Evolutionary conservation across 202 grass and related monocot genomes (phyloP), one percentile per base, ranked within the genome.

Genomic region (Eragrostis tef): DNA sequence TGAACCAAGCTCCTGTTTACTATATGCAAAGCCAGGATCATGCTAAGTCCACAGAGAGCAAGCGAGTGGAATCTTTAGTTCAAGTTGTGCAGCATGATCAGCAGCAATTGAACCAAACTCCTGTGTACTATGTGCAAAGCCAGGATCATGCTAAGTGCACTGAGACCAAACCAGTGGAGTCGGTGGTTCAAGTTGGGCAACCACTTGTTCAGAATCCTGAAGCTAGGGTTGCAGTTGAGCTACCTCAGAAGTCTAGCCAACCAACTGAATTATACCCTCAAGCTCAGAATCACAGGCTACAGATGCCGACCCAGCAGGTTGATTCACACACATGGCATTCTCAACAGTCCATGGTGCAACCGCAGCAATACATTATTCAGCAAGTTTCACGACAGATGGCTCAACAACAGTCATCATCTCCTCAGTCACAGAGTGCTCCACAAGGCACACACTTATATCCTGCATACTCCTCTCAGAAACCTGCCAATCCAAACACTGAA

Each of bases 391-490:
- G 57, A 25, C 92, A 94, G n/a, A 82, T 88, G 10, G 82, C 78
- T 63, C 86, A 90, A 75, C 92, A 82, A 43, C 88, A 86, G 78
- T 79, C 83, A 24, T 82, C 85, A 7, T 75, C 85, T 74, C 89
- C 85, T 70, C 92, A 89, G 47, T 68, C 84, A 65, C 89, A 88
- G 65, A 89, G 80, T 66, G 87, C 85, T 81, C 84, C 90, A 86
- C 91, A 93, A 79, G 71, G 65, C 41, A 80, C 92, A 5, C 88
- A 81, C 81, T 77, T 90, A 70, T 99, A 93, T 92, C 89, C 89
- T 77, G 75, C 80, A 34, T 96, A 91, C 64, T 80, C 53, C 15
- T 88, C 90, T 91, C 90, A 88, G 52, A 94, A 93, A 73, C 87
- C 87, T 93, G 81, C 78, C 58, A 96, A 70, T 83, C 29, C 87